A percentile compares a stretch with the other conserved stretches of the same genome.
phyloP scores from a whole-genome alignment of 331 rosid genomes.

The Malus hybrid region DNA sequence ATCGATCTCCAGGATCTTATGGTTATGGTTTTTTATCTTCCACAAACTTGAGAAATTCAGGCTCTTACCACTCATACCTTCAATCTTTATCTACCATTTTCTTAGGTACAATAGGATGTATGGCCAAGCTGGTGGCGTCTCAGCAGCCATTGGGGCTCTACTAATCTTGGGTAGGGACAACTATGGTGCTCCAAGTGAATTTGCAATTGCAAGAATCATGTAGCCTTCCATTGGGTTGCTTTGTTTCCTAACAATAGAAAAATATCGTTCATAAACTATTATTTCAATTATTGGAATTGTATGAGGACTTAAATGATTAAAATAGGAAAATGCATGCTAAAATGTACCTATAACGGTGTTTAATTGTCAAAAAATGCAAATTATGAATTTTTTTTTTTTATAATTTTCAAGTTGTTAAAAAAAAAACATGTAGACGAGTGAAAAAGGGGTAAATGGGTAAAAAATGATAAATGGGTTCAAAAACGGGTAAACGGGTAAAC shows the following conservation, averaged over 20 bases:
- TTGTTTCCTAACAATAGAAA: constrained; percentile 44
- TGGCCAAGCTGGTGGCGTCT: constrained; percentile 70
- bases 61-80: constrained; percentile 54
- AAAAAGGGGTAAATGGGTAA: no score
- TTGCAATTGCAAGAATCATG: constrained; percentile 55
- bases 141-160: constrained; percentile 59
- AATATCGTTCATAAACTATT: no score
- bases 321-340: no score
- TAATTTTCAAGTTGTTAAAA: no score
- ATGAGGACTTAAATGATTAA: no score
- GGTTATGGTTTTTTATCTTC: constrained; percentile 29
- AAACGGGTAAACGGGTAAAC: no score
- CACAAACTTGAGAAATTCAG: constrained; percentile 22
- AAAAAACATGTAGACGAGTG: no score
- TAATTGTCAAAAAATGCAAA: no score
- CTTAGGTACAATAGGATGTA: constrained; percentile 67
- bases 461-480: no score
- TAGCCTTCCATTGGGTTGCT: constrained; percentile 65
- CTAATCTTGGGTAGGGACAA: constrained; percentile 62
- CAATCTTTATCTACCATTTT: constrained; percentile 55
- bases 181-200: constrained; percentile 46
- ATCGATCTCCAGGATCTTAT: constrained; percentile 58
- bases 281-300: no score
- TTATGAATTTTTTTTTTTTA: no score
- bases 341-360: no score